Base-by-base conservation (phyloP, 1,284 basidiomycete genomes). In the Neolentinus lepideus region DNA sequence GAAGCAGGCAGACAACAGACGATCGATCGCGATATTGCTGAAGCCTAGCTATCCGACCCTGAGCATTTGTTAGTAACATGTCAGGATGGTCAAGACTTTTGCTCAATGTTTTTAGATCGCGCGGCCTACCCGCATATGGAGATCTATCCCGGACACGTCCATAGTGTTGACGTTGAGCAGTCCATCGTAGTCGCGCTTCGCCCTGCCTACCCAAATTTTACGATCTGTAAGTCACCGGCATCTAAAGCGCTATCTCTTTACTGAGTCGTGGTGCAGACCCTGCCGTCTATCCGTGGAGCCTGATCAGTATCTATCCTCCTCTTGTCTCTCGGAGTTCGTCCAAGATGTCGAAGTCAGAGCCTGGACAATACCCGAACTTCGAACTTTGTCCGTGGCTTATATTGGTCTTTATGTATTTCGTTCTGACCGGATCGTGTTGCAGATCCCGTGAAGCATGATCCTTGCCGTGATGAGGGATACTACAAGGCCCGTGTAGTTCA, bases 301-400 rank as follows among this genome's bases (percentile, higher is more conserved):
- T 43, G 38, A n/a, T 43, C 16, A 43, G 38, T 21, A 43, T 43
- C 3, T 16, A 2, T 36, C 21, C n/a, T 56, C n/a, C 43, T 46
- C 22, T 2, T 22, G 21, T 11, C 26, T 35, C 71, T 21, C 12
- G n/a, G 8, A 21, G 8, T 43, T 21, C 12, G 19, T 16, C 38
- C 12, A 16, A 6, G 12, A 6, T 3, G 16, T 6, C 8, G 8
- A 43, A 43, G 38, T 21, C 12, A 4, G 16, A 9, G 16, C 38
- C 67, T 31, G 63, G 64, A 21, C 38, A 43, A n/a, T 74, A 76
- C 58, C 74, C 76, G 14, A 45, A 62, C 57, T 66, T 71, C 55
- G 65, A 70, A 43, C 61, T 72, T 26, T 71, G 71, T 58, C 69
- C 70, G 51, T 51, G 61, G 35, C 54, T 60, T 57, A 46, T 33